phyloP scores from a whole-genome alignment of 805 yeast genomes.

The Saccharomycopsis fodiens region DNA sequence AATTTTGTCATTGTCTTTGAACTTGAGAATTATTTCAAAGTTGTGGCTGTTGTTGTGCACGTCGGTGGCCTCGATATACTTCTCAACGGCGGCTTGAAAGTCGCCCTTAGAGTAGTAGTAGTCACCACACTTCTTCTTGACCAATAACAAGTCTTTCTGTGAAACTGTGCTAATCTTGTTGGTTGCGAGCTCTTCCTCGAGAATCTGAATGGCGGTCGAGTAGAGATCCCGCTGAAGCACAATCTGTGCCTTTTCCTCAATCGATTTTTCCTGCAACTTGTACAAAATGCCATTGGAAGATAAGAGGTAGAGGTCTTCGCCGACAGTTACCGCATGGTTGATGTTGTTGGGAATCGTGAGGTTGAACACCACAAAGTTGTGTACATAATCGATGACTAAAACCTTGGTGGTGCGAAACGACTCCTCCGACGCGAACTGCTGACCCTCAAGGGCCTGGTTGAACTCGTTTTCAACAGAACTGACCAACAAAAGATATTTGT shows the following conservation, averaged over 20 bases:
- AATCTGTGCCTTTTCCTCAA: conserved; percentile 61
- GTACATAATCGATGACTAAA: conserved; percentile 57
- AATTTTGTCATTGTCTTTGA: conserved; percentile 47
- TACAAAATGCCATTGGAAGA: conserved; percentile 73
- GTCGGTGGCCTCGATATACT: conserved; percentile 54
- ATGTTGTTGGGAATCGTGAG: conserved; percentile 62
- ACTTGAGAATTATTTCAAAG: conserved; percentile 41
- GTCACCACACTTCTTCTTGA: conserved; percentile 62
- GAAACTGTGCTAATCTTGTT: conserved; percentile 18
- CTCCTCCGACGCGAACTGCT: neutral
- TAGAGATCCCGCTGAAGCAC: conserved; percentile 64
- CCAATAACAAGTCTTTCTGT: conserved; percentile 29
- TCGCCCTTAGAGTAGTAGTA: conserved; percentile 60
- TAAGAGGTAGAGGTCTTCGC: conserved; percentile 53
- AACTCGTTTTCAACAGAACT: conserved; percentile 36
- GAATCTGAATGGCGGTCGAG: conserved; percentile 65
- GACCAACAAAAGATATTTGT: conserved; percentile 46
- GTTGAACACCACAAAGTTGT: conserved; percentile 64
- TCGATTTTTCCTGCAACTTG: conserved; percentile 55
- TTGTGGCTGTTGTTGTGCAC: conserved; percentile 18
- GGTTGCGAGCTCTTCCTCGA: conserved; percentile 29
- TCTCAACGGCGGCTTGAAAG: conserved; percentile 61
- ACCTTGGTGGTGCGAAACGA: conserved; percentile 17
- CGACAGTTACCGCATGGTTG: conserved; percentile 46
- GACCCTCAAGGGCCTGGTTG: conserved; percentile 7